Base-by-base conservation (phyloP, 805 yeast species). In the Candida boidinii region DNA sequence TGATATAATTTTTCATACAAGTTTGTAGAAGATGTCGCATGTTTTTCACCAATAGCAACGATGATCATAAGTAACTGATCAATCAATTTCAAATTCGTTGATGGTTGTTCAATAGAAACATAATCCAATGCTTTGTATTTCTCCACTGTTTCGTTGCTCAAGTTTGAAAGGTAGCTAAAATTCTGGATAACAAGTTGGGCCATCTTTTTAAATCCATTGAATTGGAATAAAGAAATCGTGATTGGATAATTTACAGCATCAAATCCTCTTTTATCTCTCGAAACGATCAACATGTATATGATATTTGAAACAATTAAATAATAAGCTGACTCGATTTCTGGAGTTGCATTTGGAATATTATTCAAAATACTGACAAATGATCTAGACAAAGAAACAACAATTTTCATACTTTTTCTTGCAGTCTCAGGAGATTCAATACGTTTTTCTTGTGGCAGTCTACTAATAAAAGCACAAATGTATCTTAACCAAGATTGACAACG, bases 211-310 rank as follows among this genome's bases (percentile, higher is more conserved):
- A 66, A 66, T 4, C 77, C 76, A 7, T 68, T 71, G 26, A 57
- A 48, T 44, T 76, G 78, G 35, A 76, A 56, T 28, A 77, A 64
- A n/a, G 68, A 48, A 17, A 76, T 60, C 2, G 59, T 52, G 39
- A 72, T 51, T 0, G 70, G 45, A 0, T 71, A 61, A 23, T 60
- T 63, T 4, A 64, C 41, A 27, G 38, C 49, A 34, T 43, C 58
- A 2, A 47, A 30, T 10, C 42, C 37, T 20, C 58, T 42, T 17
- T 42, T n/a, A n/a, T n/a, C 31, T 24, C 48, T 43, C 44, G 44
- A 44, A 23, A 38, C 42, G 25, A 48, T 29, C 3, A 49, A 31
- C 2, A 49, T 40, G 31, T 46, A 46, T 8, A 56, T 16, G 29
- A 49, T 49, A 28, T 54, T 53, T 5, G 46, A 28, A 16, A 57